Conservation (phyloP, 441 rosid species). For the Adansonia grandidieri region DNA sequence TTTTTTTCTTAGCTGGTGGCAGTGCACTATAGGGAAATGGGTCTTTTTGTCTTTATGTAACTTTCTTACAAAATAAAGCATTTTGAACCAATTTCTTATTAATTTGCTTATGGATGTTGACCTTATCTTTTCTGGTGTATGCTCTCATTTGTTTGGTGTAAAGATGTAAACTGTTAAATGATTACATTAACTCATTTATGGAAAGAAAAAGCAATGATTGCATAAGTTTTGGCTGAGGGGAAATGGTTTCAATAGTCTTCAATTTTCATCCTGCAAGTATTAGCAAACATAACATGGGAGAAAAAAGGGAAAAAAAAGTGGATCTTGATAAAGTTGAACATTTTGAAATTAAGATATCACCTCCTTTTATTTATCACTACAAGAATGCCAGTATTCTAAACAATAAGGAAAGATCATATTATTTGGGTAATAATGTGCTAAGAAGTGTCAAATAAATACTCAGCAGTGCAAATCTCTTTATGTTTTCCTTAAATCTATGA, state of each 20-base stretch:
- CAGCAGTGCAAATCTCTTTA: neutral
- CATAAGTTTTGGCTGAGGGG: neutral
- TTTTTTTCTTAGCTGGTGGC: neutral
- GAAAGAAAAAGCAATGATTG: neutral
- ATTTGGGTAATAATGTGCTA: conserved; percentile 6
- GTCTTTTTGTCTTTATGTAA: neutral
- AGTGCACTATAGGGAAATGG: neutral
- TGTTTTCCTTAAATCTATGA: neutral
- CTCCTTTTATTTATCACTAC: neutral
- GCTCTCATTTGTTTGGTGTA: neutral
- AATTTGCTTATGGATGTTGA: conserved; percentile 3
- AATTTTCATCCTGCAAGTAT: neutral
- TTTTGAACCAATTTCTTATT: conserved; percentile 14
- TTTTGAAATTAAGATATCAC: neutral
- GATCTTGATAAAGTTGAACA: neutral
- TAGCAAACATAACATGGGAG: neutral
- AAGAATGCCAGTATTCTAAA: conserved; percentile 4
- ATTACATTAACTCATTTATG: neutral
- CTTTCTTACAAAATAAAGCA: neutral
- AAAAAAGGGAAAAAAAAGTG: neutral
- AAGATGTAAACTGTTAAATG: conserved; percentile 2
- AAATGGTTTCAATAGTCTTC: neutral
- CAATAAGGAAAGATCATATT: neutral
- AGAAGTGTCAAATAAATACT: conserved; percentile 1
- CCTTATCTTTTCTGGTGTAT: conserved; percentile 14